Percentiles rank a stretch among this genome's conserved stretches.
These are phyloP conservation scores for Colletotrichum australisinense DNA, from an alignment of 2,329 filamentous ascomycete genomes.

Conservation along the genomic window DNA sequence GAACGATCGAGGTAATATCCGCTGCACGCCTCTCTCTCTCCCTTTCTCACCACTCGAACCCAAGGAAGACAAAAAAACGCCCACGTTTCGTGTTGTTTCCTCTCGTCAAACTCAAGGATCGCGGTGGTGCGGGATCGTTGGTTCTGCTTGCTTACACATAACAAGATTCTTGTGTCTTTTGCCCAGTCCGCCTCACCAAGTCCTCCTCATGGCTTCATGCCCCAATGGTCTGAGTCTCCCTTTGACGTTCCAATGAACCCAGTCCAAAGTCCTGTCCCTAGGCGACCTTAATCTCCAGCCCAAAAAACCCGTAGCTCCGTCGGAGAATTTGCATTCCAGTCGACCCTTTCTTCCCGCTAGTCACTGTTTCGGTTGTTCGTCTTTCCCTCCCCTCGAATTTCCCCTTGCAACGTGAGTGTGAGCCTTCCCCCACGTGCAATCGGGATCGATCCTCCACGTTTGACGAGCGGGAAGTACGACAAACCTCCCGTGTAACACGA, in stretches of 20 bases:
- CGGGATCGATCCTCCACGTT: not conserved
- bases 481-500: not conserved
- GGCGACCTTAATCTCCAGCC: conserved; percentile 28
- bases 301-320: conserved; percentile 16
- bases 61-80: not conserved
- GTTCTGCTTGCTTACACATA: not conserved
- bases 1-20: not conserved
- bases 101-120: not conserved
- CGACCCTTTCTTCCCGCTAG: not conserved
- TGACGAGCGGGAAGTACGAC: not conserved
- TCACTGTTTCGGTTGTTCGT: not conserved
- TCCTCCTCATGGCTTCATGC: not conserved
- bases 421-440: not conserved
- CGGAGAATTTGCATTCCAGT: conserved; percentile 19
- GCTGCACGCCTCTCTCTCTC: not conserved
- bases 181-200: not conserved
- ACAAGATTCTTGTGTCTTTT: not conserved
- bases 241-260: conserved; percentile 25
- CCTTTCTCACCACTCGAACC: not conserved
- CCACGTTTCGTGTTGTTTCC: conserved; percentile 1
- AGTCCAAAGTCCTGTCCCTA: not conserved
- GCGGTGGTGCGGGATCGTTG: not conserved
- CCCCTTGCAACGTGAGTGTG: not conserved
- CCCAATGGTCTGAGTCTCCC: conserved; percentile 26
- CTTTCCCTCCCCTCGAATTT: not conserved